These are phyloP conservation scores for Hymenoscyphus scutula DNA, from an alignment of 2,329 filamentous ascomycete species.

Conservation along the genomic window DNA sequence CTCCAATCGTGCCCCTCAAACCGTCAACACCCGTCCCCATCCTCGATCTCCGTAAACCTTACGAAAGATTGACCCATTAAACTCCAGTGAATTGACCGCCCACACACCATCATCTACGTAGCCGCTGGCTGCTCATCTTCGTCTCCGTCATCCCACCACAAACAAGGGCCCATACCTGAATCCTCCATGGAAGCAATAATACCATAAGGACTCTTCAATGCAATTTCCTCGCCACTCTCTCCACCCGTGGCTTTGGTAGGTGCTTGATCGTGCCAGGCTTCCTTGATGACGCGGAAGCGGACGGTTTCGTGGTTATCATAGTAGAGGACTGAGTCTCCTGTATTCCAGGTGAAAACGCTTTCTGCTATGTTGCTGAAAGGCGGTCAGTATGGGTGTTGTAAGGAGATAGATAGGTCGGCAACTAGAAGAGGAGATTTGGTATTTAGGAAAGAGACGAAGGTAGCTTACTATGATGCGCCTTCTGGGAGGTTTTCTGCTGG, in stretches of 20 bases:
- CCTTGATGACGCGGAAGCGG: conserved; percentile 78
- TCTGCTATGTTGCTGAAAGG: conserved; percentile 65
- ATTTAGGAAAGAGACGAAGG: neutral
- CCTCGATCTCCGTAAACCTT: neutral
- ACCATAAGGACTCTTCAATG: conserved; percentile 65
- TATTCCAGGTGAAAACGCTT: conserved; percentile 81
- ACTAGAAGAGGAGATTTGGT: neutral
- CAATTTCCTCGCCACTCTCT: conserved; percentile 50
- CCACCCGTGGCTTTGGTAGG: conserved; percentile 66
- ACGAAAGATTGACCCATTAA: neutral
- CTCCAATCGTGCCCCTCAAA: neutral
- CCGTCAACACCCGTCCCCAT: neutral
- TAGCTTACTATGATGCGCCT: conserved; percentile 69
- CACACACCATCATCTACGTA: neutral
- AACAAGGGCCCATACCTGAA: conserved; percentile 58
- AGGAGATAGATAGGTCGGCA: too few species aligned
- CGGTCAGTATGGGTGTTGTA: conserved; percentile 1
- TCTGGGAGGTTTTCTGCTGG: conserved; percentile 71
- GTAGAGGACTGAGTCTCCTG: conserved; percentile 70
- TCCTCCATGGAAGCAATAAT: conserved; percentile 65
- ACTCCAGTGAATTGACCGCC: neutral
- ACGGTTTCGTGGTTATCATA: conserved; percentile 91
- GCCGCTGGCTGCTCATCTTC: conserved; percentile 19
- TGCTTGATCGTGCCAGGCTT: conserved; percentile 88
- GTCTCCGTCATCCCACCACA: conserved; percentile 57